Base-by-base conservation (phyloP, 75 land plant genomes). In the Pseudotsuga menziesii region DNA sequence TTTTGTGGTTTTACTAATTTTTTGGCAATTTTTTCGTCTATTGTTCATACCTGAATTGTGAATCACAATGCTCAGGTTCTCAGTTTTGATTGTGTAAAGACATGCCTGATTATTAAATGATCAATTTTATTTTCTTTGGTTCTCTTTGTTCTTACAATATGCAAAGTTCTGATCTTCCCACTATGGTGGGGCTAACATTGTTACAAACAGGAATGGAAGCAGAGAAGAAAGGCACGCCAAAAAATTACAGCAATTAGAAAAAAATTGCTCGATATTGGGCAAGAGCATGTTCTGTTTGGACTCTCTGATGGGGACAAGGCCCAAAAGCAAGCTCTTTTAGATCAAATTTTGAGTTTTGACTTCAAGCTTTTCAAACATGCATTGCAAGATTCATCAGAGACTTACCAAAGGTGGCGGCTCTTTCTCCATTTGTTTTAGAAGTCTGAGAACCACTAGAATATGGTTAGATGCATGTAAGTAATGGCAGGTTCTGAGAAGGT, bases 271-370 rank as follows among this genome's bases (percentile, higher is more conserved):
- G 88, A 88, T 48, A 73, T 91, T 61, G 87, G 85, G 44, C 96
- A 93, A 71, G 78, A 84, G 64, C 96, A 91, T 82, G 77, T 91
- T 7, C 83, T 93, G 29, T 77, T 84, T 23, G 96, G 93, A 5
- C 78, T 93, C 27, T 76, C 78, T 48, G 76, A 67, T 62, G 91
- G 93, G n/a, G 85, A 85, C 29, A 90, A 91, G 73, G 56, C 58
- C 25, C 88, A 93, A 69, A 86, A 83, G 78, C 80, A 57, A 41
- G 83, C 82, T 59, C 91, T 93, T 56, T 81, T 88, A 29, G 82
- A 84, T 61, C 84, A 91, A 62, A 82, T 93, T 71, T 61, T 78
- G 13, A 77, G 78, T 25, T 73, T 93, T 3, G 88, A 93, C 72
- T 86, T 90, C 19, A 79, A 70, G 32, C 77, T 88, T 74, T 83